These are phyloP conservation scores for Ochetophila trinervis DNA, from an alignment of 306 rosid genomes.

Conservation along the genomic window DNA sequence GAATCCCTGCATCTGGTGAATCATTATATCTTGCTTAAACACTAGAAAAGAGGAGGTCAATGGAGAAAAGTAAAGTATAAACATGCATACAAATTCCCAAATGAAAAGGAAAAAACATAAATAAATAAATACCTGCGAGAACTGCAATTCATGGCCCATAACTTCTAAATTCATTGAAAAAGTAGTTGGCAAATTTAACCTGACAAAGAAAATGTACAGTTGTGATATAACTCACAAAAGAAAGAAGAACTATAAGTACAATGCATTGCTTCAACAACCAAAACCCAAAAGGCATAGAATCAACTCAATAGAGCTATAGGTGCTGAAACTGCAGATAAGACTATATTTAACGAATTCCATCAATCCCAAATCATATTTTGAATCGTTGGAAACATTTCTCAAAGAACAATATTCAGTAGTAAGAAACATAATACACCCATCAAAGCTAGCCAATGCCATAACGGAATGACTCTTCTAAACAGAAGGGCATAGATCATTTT, in stretches of 20 bases:
- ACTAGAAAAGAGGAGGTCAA: background rate
- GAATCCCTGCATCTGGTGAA: background rate
- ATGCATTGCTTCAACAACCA: background rate
- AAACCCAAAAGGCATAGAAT: no score
- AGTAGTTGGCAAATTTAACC: conserved; percentile 82
- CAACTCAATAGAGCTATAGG: no score
- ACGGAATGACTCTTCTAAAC: background rate
- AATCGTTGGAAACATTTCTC: background rate
- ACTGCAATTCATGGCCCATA: conserved; percentile 76
- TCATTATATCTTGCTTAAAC: background rate
- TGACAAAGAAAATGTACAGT: conserved; percentile 25
- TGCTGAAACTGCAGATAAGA: no score
- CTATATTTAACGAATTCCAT: no score
- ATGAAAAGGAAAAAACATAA: background rate
- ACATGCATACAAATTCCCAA: background rate
- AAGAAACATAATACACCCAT: background rate
- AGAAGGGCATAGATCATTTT: background rate
- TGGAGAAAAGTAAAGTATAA: background rate
- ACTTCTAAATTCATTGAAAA: conserved; percentile 81
- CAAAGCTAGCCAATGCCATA: background rate
- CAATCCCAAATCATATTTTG: no score
- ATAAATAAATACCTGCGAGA: conserved; percentile 59
- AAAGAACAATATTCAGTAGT: background rate
- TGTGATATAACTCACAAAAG: conserved; percentile 2
- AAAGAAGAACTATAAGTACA: background rate